Evolutionary conservation across 768 basidiomycete genomes (phyloP), one percentile per base, ranked within the genome.

Genomic region (Kwoniella mangroviensis): DNA sequence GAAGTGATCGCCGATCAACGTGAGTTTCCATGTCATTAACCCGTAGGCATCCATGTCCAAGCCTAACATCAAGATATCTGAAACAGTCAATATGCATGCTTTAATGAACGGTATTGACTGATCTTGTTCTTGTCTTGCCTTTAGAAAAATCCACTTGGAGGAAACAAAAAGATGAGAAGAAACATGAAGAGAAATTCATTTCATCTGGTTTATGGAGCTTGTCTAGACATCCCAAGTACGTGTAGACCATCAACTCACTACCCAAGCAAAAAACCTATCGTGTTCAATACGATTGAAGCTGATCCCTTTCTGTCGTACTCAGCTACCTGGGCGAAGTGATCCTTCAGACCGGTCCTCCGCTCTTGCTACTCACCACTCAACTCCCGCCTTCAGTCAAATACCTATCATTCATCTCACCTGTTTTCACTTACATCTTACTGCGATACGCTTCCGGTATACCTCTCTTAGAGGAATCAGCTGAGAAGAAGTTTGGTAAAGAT

Each of bases 291-390:
- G 19, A 17, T 61, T 9, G 54, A 53, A 52, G 40, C 58, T 53
- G 9, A 45, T 12, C 9, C 9, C 2, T 13, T n/a, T 52, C 43
- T 24, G 21, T 12, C 19, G 10, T n/a, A 55, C n/a, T 24, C 66
- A 91, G 90, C 82, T 91, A 91, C 77, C 86, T 90, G 43, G 89
- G 88, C 19, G 90, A 92, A 84, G 86, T 91, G 3, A 88, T 89
- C 9, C 85, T 92, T 52, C 90, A 90, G 89, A 85, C 86, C 1
- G 89, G 89, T 1, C 88, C 91, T 15, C 90, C 88, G 85, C 84
- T 86, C 3, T 80, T 90, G 19, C 87, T 89, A 1, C 84, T 86
- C 1, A 72, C 85, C 4, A 85, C 87, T 2, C 84, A 90, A 45
- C 83, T 86, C 43, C 54, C 73, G 1, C 76, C 87, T 59, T 82